Base-by-base conservation (phyloP, 495 filamentous ascomycete species). In the Aspergillus conjunctus region DNA sequence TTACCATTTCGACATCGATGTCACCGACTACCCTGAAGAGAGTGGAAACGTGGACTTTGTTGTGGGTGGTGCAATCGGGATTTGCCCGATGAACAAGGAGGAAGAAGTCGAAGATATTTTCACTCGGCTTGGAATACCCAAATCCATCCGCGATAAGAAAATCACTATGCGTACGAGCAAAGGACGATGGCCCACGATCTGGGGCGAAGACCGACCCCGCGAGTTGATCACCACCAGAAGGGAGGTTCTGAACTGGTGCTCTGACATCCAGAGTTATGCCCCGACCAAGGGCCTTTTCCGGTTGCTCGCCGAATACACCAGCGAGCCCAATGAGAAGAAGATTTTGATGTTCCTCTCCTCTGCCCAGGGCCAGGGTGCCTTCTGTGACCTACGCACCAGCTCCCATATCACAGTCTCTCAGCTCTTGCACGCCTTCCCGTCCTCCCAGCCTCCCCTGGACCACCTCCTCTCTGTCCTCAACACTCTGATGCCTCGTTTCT, bases 141-240 rank as follows among this genome's bases (percentile, higher is more conserved):
- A 82, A 33, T 87, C 83, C 58, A 82, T 94, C 54, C 86, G 93
- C 43, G 91, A 96, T 68, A 92, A 89, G 74, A 87, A 88, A 15
- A 81, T 97, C 21, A 75, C 87, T 14, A 75, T 98, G 41, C 84
- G 85, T 65, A 98, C 94, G 3, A 84, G 79, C 21, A 82, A 80
- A 34, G 95, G 95, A 15, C 81, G 94, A 9, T 98, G 94, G 94
- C 94, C 94, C 2, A 98, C 94, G 10, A 94, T 98, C 48, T 98
- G 95, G 94, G 93, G 93, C 20, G 89, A 94, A n/a, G 93, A 97
- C 31, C 68, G 90, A 67, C 72, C 93, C 1, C 82, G 95, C 43
- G 87, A 93, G 64, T 73, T 98, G 20, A 81, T 90, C 51, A 97
- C 93, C 1, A 97, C 93, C 1, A 85, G 94, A 14, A 81, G 94